A percentile compares a stretch with the other conserved stretches of the same genome.
Conservation (phyloP, 306 rosid species). For the Leucaena leucocephala region DNA sequence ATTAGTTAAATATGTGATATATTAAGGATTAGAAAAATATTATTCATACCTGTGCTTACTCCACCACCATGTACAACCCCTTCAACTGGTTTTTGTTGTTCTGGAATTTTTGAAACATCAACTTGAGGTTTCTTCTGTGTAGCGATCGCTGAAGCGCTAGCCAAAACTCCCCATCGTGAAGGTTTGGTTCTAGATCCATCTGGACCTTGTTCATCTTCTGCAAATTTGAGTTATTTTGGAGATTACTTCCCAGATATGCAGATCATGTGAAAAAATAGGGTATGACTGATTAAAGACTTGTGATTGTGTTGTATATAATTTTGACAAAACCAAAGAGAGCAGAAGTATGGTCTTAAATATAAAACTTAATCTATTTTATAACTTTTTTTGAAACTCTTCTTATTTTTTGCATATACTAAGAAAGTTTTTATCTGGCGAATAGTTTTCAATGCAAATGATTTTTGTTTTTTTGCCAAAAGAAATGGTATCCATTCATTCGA, state of each 20-base stretch:
- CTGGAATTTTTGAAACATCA: neutral
- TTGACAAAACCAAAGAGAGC: neutral
- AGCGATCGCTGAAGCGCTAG: neutral
- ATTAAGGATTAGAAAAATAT: too few relatives aligned
- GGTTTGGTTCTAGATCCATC: slow-evolving; percentile 18
- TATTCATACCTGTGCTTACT: slow-evolving; percentile 16
- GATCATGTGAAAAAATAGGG: neutral
- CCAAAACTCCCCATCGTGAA: slow-evolving; percentile 28
- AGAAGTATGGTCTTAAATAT: neutral
- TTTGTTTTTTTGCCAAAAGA: too few relatives aligned
- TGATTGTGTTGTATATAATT: neutral
- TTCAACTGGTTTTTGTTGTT: neutral
- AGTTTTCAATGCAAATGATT: too few relatives aligned
- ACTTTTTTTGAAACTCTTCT: too few relatives aligned
- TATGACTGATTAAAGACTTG: neutral
- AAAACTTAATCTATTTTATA: too few relatives aligned
- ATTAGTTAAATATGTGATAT: too few relatives aligned
- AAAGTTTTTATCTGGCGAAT: too few relatives aligned
- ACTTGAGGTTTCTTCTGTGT: neutral
- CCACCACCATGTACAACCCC: neutral
- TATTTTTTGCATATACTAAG: too few relatives aligned
- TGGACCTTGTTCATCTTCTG: slow-evolving; percentile 14
- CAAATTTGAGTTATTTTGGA: neutral
- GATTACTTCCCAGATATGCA: slow-evolving; percentile 32
- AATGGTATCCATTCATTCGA: too few relatives aligned